Conservation (phyloP, 2,329 filamentous ascomycete species). For the Sordariomycetes sp. region DNA sequence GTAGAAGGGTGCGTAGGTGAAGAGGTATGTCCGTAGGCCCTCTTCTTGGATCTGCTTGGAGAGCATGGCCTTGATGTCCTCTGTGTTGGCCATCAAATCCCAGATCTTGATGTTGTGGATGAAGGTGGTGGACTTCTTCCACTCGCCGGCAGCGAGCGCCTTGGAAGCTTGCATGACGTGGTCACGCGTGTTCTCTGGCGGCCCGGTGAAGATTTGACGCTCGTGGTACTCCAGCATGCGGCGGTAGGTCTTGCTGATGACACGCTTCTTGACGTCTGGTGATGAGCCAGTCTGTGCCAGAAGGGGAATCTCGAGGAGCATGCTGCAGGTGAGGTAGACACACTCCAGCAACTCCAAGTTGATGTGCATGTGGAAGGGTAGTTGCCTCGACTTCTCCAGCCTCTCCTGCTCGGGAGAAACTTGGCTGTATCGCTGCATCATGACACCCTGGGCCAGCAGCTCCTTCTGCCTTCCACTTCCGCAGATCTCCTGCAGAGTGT, state of each 20-base stretch:
- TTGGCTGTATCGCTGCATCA: slow-evolving; percentile 94
- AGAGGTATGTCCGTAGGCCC: slow-evolving; percentile 94
- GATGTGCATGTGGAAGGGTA: slow-evolving; percentile 99
- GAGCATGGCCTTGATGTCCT: slow-evolving; percentile 94
- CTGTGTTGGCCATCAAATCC: slow-evolving; percentile 90
- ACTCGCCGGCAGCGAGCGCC: slow-evolving; percentile 91
- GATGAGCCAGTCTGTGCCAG: slow-evolving; percentile 95
- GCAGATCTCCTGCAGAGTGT: slow-evolving; percentile 95
- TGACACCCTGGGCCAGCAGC: slow-evolving; percentile 91
- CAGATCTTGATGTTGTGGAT: slow-evolving; percentile 99
- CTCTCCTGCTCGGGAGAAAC: slow-evolving; percentile 97
- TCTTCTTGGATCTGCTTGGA: slow-evolving; percentile 98
- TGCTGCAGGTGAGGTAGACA: slow-evolving; percentile 97
- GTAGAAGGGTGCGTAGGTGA: slow-evolving; percentile 99
- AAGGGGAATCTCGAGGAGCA: slow-evolving; percentile 96
- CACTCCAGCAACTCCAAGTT: slow-evolving; percentile 97
- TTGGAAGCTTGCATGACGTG: slow-evolving; percentile 99
- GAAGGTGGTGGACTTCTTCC: slow-evolving; percentile 92
- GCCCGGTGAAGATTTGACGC: slow-evolving; percentile 97
- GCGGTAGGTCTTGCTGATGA: slow-evolving; percentile 99
- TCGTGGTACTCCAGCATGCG: slow-evolving; percentile 99
- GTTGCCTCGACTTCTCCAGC: slow-evolving; percentile 90
- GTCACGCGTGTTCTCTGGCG: slow-evolving; percentile 96
- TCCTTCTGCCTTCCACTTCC: slow-evolving; percentile 97
- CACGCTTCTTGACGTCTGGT: slow-evolving; percentile 91